Percentiles rank a stretch among this genome's conserved stretches.
Conservation (phyloP, 768 basidiomycete genomes). For the Rhizopogon rudus region DNA sequence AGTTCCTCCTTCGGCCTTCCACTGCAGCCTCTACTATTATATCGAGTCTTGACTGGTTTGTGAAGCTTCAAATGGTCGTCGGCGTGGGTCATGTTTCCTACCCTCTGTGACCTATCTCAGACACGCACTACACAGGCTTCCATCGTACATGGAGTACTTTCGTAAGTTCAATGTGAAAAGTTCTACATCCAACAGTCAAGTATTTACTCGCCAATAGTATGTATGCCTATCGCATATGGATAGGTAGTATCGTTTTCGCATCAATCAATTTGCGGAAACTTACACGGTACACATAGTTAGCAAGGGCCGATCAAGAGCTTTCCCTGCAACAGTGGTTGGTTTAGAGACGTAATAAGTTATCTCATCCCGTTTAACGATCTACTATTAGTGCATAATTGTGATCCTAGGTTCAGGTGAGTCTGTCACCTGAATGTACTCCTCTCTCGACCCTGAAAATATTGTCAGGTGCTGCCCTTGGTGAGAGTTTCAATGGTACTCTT, state of each 20-base stretch:
- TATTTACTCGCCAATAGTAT: background rate
- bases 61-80: background rate
- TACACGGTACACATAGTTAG: background rate
- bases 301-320: background rate
- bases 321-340: background rate
- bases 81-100: background rate
- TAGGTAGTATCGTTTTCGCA: background rate
- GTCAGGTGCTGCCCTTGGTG: background rate
- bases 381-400: background rate
- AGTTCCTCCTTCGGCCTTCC: background rate
- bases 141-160: background rate
- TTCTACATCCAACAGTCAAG: background rate
- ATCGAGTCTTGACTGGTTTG: too few species aligned
- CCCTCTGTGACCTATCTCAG: too few species aligned
- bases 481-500: background rate
- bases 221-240: conserved; percentile 1
- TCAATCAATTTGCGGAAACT: background rate
- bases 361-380: background rate
- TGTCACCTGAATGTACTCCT: too few species aligned
- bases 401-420: background rate
- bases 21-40: background rate
- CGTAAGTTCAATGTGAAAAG: background rate
- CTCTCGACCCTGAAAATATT: background rate
- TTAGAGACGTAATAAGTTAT: background rate
- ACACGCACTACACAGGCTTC: background rate